Evolutionary conservation across 345 rosid species (phyloP).

Genomic region (Schrenkiella parvula): DNA sequence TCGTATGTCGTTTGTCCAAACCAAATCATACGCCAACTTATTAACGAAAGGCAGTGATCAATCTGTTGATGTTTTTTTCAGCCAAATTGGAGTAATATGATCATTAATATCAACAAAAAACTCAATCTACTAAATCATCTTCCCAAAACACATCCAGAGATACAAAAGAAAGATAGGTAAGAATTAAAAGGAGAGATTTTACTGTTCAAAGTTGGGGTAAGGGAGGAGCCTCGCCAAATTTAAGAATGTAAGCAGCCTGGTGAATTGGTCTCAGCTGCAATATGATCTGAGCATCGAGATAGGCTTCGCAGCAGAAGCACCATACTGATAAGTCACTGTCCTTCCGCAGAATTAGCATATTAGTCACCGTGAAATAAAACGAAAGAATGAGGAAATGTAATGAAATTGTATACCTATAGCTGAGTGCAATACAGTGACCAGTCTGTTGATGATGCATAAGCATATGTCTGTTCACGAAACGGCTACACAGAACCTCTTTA

Average conservation of each 20-base stretch:
- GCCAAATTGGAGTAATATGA: background rate
- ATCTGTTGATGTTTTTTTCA: background rate
- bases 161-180: background rate
- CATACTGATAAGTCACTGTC: constrained; percentile 82
- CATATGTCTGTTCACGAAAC: constrained; percentile 90
- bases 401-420: constrained; percentile 53
- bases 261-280: constrained; percentile 56
- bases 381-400: background rate
- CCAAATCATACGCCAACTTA: background rate
- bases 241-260: constrained; percentile 67
- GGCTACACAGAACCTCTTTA: constrained; percentile 86
- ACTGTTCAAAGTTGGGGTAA: constrained; percentile 29
- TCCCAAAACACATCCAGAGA: background rate
- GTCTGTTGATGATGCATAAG: constrained; percentile 62
- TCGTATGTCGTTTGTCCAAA: background rate
- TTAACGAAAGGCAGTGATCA: background rate
- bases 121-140: background rate
- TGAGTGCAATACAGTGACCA: constrained; percentile 64
- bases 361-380: background rate
- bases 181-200: background rate
- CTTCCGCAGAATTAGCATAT: background rate
- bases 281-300: constrained; percentile 69
- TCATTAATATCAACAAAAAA: background rate
- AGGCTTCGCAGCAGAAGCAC: constrained; percentile 84
- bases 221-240: constrained; percentile 84